Evolutionary conservation across 169 alveolate species (phyloP), one percentile per base, ranked within the genome.

Genomic region (Plasmodium coatneyi): DNA sequence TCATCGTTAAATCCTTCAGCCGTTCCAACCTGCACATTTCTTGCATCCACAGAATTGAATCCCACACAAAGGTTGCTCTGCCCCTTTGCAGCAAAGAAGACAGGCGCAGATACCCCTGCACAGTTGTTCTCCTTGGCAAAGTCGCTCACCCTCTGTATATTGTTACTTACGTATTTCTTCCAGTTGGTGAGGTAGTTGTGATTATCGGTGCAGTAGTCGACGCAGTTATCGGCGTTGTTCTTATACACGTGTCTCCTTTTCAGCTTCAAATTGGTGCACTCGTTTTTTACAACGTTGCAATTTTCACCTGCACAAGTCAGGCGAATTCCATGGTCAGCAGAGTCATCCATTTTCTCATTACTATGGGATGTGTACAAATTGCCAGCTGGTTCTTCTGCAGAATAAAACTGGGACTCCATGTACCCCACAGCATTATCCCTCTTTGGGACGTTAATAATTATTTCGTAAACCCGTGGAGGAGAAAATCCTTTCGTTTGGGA

Each of bases 371-470:
- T 16, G 14, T 5, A 54, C 22, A 32, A 49, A 46, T 10, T 52
- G 3, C 0, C 66, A 22, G 16, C 32, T 3, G 76, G n/a, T 49
- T 28, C 39, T 3, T 25, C 49, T 25, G n/a, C 39, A 19, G 60
- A 12, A 25, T 80, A 46, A 54, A 34, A 25, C 39, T 80, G 72
- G 41, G 46, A 49, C 22, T 49, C 89, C n/a, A 16, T 80, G 66
- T 80, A 80, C 22, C 76, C 78, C 12, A 80, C 39, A 52, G 22
- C 36, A 12, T 80, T 80, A 4, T 49, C 89, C 2, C 43, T 30
- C 36, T 80, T 80, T 0, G 89, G 54, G 3, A 46, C 89, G 78
- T 80, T 80, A 54, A 82, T 56, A n/a, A 82, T n/a, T 2, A 82
- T 82, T 82, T 82, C 79, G 70, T 54, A 82, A 25, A 30, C 25